Conservation (phyloP, 2,329 filamentous ascomycete species). For the Diplodia seriata region DNA sequence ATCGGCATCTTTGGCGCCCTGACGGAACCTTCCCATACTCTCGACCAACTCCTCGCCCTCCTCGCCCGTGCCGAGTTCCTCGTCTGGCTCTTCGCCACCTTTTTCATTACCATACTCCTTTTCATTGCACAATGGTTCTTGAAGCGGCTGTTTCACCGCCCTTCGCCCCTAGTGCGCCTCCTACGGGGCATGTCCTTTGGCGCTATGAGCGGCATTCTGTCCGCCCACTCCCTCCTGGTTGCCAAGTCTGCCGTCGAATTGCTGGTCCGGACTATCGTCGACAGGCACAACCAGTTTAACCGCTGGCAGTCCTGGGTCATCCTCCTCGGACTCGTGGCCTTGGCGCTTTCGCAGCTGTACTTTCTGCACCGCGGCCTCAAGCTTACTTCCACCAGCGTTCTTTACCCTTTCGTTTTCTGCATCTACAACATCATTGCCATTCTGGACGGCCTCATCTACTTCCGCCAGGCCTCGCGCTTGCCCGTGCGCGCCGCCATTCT, state of each 20-base stretch:
- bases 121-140: constrained; percentile 57
- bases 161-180: constrained; percentile 72
- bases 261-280: constrained; percentile 83
- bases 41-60: constrained; percentile 80
- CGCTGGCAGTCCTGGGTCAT: constrained; percentile 96
- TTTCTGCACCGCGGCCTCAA: constrained; percentile 94
- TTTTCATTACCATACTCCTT: constrained; percentile 73
- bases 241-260: constrained; percentile 97
- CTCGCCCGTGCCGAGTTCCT: constrained; percentile 78
- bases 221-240: constrained; percentile 89
- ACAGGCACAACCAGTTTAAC: constrained; percentile 90
- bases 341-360: constrained; percentile 91
- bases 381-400: constrained; percentile 90
- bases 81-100: constrained; percentile 85
- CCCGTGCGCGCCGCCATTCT: constrained; percentile 76
- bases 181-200: constrained; percentile 86
- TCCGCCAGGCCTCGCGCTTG: constrained; percentile 83
- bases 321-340: constrained; percentile 76
- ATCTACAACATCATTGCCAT: constrained; percentile 99
- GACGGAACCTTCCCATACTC: constrained; percentile 86
- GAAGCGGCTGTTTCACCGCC: constrained; percentile 49
- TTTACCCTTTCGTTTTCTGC: constrained; percentile 98
- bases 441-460: constrained; percentile 95
- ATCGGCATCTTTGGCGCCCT: constrained; percentile 96
- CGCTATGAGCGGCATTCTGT: constrained; percentile 85